phyloP scores from a whole-genome alignment of 75 land plant species.

The Cupressus sempervirens region DNA sequence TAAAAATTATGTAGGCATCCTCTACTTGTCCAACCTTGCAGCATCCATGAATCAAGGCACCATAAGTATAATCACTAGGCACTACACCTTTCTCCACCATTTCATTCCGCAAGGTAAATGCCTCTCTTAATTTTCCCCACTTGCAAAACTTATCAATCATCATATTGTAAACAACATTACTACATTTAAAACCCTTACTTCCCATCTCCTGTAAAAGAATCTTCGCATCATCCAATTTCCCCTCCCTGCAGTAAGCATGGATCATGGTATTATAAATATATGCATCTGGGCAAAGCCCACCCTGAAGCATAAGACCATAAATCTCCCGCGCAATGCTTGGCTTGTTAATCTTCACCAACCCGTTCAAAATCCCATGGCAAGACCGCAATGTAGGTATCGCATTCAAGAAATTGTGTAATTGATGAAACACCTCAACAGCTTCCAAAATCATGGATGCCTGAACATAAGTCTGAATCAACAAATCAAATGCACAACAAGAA shows the following conservation, averaged over 20 bases:
- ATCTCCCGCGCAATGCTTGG: conserved; percentile 30
- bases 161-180: conserved; percentile 75
- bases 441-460: conserved; percentile 29
- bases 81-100: conserved; percentile 51
- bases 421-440: conserved; percentile 25
- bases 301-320: conserved; percentile 39
- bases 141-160: conserved; percentile 76
- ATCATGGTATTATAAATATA: conserved; percentile 75
- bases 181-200: conserved; percentile 47
- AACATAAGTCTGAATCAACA: conserved; percentile 44
- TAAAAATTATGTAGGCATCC: conserved; percentile 44
- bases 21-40: conserved; percentile 59
- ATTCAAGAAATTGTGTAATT: conserved; percentile 4
- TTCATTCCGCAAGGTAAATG: conserved; percentile 31
- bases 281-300: conserved; percentile 42
- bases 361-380: conserved; percentile 37
- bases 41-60: conserved; percentile 62
- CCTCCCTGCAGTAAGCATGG: conserved; percentile 51
- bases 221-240: conserved; percentile 60
- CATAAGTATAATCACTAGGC: conserved; percentile 59
- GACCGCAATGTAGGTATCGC: conserved; percentile 33
- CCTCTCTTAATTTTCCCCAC: conserved; percentile 44
- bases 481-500: conserved; percentile 24
- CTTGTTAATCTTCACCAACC: conserved; percentile 26
- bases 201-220: conserved; percentile 56